Percentiles rank a stretch among this genome's conserved stretches.
Evolutionary conservation across 1,284 basidiomycete genomes (phyloP).

Genomic region (Marasmius oreades): DNA sequence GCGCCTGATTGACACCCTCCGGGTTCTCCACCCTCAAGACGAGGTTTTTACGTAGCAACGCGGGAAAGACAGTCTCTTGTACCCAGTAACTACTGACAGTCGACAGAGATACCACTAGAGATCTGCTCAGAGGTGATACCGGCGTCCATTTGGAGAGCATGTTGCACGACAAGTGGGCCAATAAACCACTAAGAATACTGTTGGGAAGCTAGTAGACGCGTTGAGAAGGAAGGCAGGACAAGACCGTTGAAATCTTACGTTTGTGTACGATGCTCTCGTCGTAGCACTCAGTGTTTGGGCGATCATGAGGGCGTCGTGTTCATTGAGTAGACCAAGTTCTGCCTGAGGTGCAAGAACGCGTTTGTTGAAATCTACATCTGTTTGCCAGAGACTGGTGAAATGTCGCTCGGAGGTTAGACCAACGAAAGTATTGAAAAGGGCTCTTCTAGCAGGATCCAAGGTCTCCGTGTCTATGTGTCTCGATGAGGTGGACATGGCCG

Average conservation of each 20-base stretch:
- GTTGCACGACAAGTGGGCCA: too few relatives aligned
- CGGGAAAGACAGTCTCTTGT: background rate
- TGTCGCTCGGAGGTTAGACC: background rate
- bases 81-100: background rate
- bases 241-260: background rate
- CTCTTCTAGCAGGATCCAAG: background rate
- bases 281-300: background rate
- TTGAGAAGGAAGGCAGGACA: background rate
- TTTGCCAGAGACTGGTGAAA: background rate
- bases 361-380: background rate
- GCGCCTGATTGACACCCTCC: constrained; percentile 1
- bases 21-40: constrained; percentile 11
- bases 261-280: background rate
- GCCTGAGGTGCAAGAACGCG: background rate
- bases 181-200: too few relatives aligned
- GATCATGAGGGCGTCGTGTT: background rate
- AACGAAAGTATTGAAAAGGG: background rate
- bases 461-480: background rate
- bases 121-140: too few relatives aligned
- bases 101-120: background rate
- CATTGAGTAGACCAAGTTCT: background rate
- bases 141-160: too few relatives aligned
- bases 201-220: too few relatives aligned
- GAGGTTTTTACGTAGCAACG: background rate
- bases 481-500: background rate